phyloP scores from a whole-genome alignment of 2,329 filamentous ascomycete genomes.

The Incumbomyces lentus region DNA sequence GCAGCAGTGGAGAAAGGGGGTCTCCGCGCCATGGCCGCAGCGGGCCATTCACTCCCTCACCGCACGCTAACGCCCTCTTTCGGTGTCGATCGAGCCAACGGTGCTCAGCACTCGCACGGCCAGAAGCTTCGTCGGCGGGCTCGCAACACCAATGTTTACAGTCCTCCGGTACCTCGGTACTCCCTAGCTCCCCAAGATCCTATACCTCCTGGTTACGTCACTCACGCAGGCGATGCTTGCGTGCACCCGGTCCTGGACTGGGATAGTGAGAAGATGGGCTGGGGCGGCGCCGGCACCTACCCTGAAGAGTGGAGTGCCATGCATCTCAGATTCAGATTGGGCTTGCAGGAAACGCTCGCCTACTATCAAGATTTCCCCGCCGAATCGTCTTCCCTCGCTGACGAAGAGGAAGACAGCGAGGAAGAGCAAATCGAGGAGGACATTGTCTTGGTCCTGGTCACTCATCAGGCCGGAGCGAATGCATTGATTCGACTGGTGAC shows the following conservation, averaged over 20 bases:
- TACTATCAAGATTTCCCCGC: conserved; percentile 59
- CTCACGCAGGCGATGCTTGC: conserved; percentile 81
- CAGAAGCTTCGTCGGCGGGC: conserved; percentile 3
- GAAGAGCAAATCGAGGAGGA: conserved; percentile 49
- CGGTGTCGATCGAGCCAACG: conserved; percentile 14
- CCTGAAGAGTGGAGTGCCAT: conserved; percentile 94
- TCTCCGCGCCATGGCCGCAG: conserved; percentile 18
- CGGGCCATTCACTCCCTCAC: conserved; percentile 18
- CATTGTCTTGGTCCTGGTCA: conserved; percentile 75
- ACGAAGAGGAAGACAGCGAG: conserved; percentile 33
- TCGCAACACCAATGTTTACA: conserved; percentile 43
- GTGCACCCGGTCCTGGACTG: conserved; percentile 85
- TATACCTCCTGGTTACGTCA: conserved; percentile 79
- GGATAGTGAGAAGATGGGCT: conserved; percentile 73
- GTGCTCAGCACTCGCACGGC: conserved; percentile 5
- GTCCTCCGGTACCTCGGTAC: conserved; percentile 69
- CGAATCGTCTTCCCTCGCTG: not conserved
- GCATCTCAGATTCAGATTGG: conserved; percentile 79
- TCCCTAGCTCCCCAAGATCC: conserved; percentile 68
- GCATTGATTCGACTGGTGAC: conserved; percentile 86
- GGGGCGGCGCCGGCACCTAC: conserved; percentile 78
- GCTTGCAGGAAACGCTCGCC: conserved; percentile 65
- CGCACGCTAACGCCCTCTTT: conserved; percentile 17
- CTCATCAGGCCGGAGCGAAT: conserved; percentile 92
- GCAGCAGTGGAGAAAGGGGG: conserved; percentile 20